Base-by-base conservation (phyloP, 495 filamentous ascomycete genomes). In the Tuber borchii region DNA sequence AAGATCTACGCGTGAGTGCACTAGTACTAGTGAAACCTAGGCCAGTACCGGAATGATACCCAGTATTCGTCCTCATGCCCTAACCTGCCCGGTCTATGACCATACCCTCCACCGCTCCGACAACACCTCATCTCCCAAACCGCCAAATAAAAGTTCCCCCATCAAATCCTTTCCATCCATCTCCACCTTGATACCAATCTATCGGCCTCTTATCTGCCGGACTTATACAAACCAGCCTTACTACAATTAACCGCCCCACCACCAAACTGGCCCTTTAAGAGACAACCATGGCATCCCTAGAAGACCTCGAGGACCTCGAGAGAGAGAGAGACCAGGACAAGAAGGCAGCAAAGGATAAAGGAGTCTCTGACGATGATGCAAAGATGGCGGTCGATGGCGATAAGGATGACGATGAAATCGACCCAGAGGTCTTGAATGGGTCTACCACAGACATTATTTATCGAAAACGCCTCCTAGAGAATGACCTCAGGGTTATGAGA, bases 401-500 rank as follows among this genome's bases (percentile, higher is more conserved):
- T 81, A 88, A 89, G 84, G 90, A 91, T 81, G 92, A 93, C 44
- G 92, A 96, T 77, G 87, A 93, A 39, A 86, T 97, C 70, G 95
- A 97, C 85, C 89, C 93, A 45, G 95, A 99, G 85, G 95, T 97
- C 82, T 87, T 97, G 74, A 90, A 88, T 83, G 91, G 93, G 69
- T 93, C 91, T 87, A 98, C 95, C 86, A 89, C 92, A 84, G 96
- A 99, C 86, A 97, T 99, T 84, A 87, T 92, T 77, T 96, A 92
- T 81, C 89, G 91, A 82, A 89, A 89, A 86, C 90, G 93, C 81
- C 88, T 99, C 82, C 87, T 99, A 80, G 95, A 98, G 83, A 99
- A 99, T 85, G 95, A 99, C 84, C 90, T 94, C 82, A 90, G 95
- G 75, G 97, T 99, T 84, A 98, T 98, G 95, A 95, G 91, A 88